Percentiles rank a stretch among this genome's conserved stretches.
phyloP scores from a whole-genome alignment of 306 rosid genomes.

The Prosopis cineraria region DNA sequence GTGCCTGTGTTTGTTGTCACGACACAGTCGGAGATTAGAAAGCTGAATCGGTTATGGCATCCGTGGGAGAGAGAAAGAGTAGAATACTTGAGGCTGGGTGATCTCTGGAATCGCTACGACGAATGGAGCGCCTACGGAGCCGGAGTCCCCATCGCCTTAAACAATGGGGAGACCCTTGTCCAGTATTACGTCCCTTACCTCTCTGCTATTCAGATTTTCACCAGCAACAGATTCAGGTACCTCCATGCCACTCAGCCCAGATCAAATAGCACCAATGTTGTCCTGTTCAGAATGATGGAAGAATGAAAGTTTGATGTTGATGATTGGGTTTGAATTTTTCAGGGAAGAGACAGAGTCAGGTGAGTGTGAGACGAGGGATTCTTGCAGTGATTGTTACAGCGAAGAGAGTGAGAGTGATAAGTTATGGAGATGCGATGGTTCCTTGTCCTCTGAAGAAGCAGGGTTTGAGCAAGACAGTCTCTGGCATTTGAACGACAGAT shows the following conservation, averaged over 20 bases:
- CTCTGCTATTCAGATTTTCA: constrained; percentile 86
- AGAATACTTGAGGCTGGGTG: constrained; percentile 76
- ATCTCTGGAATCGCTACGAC: constrained; percentile 81
- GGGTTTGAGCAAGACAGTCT: constrained; percentile 69
- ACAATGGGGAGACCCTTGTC: constrained; percentile 70
- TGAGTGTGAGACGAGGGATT: constrained; percentile 78
- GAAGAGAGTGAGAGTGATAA: constrained; percentile 83
- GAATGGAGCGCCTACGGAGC: constrained; percentile 98
- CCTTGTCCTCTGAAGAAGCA: constrained; percentile 78
- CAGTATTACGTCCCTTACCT: constrained; percentile 97
- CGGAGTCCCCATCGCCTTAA: constrained; percentile 70
- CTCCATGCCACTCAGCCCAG: background rate
- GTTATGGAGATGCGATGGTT: constrained; percentile 82
- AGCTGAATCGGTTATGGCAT: constrained; percentile 84
- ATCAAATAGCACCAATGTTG: too few relatives aligned
- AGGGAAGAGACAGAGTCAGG: constrained; percentile 82
- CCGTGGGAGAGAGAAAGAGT: constrained; percentile 87
- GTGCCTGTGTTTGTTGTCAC: background rate
- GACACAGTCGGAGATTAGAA: constrained; percentile 65
- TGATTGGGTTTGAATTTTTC: constrained; percentile 22
- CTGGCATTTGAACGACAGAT: constrained; percentile 61
- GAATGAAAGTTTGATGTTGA: background rate
- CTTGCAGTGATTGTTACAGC: constrained; percentile 66
- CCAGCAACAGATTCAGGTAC: constrained; percentile 75
- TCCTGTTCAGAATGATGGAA: too few relatives aligned